These are phyloP conservation scores for Mimosa bimucronata DNA, from an alignment of 306 rosid genomes.

Conservation along the genomic window DNA sequence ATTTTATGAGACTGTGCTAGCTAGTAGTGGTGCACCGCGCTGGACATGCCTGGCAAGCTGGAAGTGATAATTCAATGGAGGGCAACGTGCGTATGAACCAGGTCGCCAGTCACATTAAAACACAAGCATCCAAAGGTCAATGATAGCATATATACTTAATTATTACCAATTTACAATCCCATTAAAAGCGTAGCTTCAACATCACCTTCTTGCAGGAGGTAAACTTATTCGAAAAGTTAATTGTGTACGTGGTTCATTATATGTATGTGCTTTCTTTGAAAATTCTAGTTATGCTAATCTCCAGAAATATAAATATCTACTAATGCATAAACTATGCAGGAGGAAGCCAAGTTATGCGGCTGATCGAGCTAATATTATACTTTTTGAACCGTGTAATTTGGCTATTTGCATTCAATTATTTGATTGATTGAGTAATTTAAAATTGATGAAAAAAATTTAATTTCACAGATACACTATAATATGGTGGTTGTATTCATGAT, in stretches of 20 bases:
- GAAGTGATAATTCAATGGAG: background rate
- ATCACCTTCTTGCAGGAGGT: slow-evolving; percentile 13
- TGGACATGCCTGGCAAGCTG: background rate
- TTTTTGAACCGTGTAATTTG: background rate
- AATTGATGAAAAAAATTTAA: background rate
- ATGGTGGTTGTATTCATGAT: background rate
- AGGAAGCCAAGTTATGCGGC: background rate
- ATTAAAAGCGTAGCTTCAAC: background rate
- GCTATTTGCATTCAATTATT: background rate
- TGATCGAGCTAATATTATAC: background rate
- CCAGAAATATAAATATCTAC: background rate
- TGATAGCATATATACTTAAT: background rate
- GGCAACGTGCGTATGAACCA: slow-evolving; percentile 10
- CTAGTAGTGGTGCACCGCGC: background rate
- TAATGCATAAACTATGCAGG: background rate
- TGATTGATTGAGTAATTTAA: background rate
- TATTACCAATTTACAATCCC: background rate
- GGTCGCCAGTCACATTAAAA: background rate
- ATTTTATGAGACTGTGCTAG: background rate
- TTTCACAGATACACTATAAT: too few relatives aligned
- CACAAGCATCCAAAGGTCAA: slow-evolving; percentile 11
- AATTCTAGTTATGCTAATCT: background rate
- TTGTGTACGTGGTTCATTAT: background rate
- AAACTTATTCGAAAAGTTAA: background rate
- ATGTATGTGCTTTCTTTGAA: background rate